Percentiles rank a stretch among this genome's conserved stretches.
Conservation (phyloP, 345 rosid genomes). For the Citrus sp. region DNA sequence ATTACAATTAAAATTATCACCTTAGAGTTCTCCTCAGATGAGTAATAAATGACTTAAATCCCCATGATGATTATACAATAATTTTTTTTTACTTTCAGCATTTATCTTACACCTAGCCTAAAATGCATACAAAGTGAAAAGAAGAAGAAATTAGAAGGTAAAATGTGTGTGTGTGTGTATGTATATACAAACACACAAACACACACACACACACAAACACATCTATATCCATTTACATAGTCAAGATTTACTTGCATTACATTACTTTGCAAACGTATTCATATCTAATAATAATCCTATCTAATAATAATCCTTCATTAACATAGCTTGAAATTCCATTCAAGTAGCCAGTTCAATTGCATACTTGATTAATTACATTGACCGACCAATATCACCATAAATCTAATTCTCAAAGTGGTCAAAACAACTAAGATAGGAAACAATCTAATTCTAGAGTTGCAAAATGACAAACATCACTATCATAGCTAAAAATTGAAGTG, state of each 20-base stretch:
- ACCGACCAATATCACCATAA: background rate
- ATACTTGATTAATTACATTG: background rate
- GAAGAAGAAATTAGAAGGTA: too few relatives aligned
- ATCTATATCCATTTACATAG: too few relatives aligned
- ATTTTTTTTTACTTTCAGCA: background rate
- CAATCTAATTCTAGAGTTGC: constrained; percentile 15
- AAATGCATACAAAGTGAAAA: too few relatives aligned
- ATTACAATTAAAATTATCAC: background rate
- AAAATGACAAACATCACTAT: constrained; percentile 16
- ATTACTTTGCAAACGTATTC: too few relatives aligned
- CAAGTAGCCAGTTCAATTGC: background rate
- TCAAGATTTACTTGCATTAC: too few relatives aligned
- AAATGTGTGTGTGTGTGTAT: too few relatives aligned
- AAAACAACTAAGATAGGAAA: constrained; percentile 3
- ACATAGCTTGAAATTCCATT: background rate
- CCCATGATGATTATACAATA: background rate
- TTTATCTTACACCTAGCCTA: too few relatives aligned
- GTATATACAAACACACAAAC: fast-evolving
- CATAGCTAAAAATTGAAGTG: constrained; percentile 12
- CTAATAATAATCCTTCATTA: too few relatives aligned
- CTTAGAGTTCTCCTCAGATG: background rate
- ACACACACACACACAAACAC: too few relatives aligned
- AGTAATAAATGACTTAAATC: too few relatives aligned
- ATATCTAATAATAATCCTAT: too few relatives aligned
- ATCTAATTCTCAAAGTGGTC: background rate